Percentiles rank a stretch among this genome's conserved stretches.
phyloP scores from a whole-genome alignment of 768 basidiomycete genomes.

The Grammothele lineata region DNA sequence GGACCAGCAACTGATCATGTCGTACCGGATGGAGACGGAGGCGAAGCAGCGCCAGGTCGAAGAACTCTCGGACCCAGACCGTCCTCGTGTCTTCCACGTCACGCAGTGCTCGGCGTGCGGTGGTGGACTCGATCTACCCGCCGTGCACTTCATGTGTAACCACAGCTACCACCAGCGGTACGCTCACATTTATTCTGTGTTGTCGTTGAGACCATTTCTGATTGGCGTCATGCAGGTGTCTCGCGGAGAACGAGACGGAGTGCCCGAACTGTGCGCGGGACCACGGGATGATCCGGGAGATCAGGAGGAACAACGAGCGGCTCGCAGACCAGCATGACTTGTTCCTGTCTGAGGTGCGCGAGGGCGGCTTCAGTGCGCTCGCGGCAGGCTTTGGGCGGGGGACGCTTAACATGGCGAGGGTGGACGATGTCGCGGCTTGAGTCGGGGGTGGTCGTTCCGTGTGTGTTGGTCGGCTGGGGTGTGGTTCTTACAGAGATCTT shows the following conservation, averaged over 20 bases:
- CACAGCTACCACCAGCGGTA: constrained; percentile 96
- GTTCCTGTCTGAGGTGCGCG: constrained; percentile 72
- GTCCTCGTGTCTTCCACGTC: constrained; percentile 89
- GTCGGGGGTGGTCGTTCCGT: too few species aligned
- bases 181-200: constrained; percentile 10
- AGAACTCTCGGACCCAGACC: constrained; percentile 72
- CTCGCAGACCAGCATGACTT: constrained; percentile 80
- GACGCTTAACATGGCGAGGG: constrained; percentile 38
- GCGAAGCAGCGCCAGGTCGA: constrained; percentile 77
- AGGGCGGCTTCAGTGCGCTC: constrained; percentile 64
- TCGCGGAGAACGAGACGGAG: constrained; percentile 85
- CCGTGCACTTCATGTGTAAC: constrained; percentile 96
- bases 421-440: too few species aligned
- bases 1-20: constrained; percentile 85
- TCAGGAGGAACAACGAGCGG: constrained; percentile 79
- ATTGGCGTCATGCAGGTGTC: constrained; percentile 48
- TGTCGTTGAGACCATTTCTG: too few species aligned
- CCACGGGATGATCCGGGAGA: constrained; percentile 86
- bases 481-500: too few species aligned
- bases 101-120: constrained; percentile 89
- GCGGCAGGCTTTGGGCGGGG: constrained; percentile 70
- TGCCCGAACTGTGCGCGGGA: constrained; percentile 87
- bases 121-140: constrained; percentile 88
- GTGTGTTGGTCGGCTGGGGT: too few species aligned
- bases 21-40: constrained; percentile 82